phyloP scores from a whole-genome alignment of 192 early-diverging fungal species.

The Backusella liffmaniae region DNA sequence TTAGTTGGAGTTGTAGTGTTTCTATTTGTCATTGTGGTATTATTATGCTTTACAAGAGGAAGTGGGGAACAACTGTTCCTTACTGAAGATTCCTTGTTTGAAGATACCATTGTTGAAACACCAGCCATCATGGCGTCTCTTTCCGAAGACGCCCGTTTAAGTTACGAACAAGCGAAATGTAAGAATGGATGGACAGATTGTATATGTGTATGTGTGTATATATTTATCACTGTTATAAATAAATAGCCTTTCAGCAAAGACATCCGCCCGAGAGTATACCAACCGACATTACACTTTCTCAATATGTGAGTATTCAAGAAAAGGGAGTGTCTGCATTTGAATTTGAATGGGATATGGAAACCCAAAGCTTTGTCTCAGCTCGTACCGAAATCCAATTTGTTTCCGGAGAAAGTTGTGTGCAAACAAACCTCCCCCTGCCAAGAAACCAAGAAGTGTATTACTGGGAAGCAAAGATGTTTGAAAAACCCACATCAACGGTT shows the following conservation, averaged over 20 bases:
- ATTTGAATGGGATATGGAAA: conserved; percentile 63
- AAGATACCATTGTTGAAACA: conserved; percentile 25
- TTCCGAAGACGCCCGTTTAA: conserved; percentile 38
- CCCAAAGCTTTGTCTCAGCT: conserved; percentile 67
- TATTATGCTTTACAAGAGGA: conserved; percentile 26
- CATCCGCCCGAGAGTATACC: conserved; percentile 71
- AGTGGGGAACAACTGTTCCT: conserved; percentile 3
- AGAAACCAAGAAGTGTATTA: conserved; percentile 79
- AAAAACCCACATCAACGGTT: conserved; percentile 65
- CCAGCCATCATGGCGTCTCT: conserved; percentile 31
- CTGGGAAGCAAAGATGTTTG: conserved; percentile 78
- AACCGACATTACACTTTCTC: conserved; percentile 71
- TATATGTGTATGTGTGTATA: not conserved
- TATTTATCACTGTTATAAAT: too few species aligned
- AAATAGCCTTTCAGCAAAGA: conserved; percentile 62
- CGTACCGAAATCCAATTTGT: conserved; percentile 73
- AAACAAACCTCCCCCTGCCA: conserved; percentile 75
- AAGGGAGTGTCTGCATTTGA: conserved; percentile 80
- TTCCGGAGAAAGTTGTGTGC: conserved; percentile 67
- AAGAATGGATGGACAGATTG: not conserved
- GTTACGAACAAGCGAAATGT: conserved; percentile 42
- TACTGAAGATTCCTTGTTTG: conserved; percentile 20
- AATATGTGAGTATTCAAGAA: conserved; percentile 71
- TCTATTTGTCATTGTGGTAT: conserved; percentile 10
- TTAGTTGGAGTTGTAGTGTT: conserved; percentile 23